Evolutionary conservation across 495 filamentous ascomycete species (phyloP).

Genomic region (Cryomyces antarcticus): DNA sequence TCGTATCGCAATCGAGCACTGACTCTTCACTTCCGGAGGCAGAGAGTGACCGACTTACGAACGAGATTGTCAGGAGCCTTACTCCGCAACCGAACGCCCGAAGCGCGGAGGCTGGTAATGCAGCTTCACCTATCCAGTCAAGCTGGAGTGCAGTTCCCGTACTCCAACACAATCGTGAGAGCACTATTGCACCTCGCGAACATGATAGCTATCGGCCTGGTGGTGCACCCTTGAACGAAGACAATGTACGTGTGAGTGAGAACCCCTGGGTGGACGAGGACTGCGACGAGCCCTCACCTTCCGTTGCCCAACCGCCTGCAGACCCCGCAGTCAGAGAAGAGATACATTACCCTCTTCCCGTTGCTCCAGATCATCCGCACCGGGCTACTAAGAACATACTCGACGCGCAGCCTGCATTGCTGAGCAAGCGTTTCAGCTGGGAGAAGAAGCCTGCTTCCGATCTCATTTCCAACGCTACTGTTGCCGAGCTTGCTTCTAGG

Average conservation of each 20-base stretch:
- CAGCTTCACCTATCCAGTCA: background rate
- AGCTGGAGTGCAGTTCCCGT: background rate
- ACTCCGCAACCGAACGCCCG: slow-evolving; percentile 21
- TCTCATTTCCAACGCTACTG: too few species aligned
- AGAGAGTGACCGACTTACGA: slow-evolving; percentile 55
- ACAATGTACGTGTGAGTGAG: too few species aligned
- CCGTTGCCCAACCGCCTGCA: too few species aligned
- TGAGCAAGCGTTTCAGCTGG: slow-evolving; percentile 19
- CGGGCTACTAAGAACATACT: too few species aligned
- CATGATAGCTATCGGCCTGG: slow-evolving; percentile 40
- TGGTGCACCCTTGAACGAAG: background rate
- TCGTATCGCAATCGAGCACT: slow-evolving; percentile 29
- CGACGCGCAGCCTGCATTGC: slow-evolving; percentile 1
- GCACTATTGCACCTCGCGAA: slow-evolving; percentile 32
- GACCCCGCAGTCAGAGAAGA: too few species aligned
- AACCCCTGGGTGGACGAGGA: too few species aligned
- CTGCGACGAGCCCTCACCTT: too few species aligned
- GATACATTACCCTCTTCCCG: too few species aligned
- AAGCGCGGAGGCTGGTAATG: background rate
- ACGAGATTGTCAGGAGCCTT: slow-evolving; percentile 66
- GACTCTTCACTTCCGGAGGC: slow-evolving; percentile 36
- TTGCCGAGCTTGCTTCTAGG: too few species aligned
- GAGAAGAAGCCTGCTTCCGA: slow-evolving; percentile 5
- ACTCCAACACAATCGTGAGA: slow-evolving; percentile 14
- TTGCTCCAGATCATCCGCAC: too few species aligned